Base-by-base conservation (phyloP, 2,329 filamentous ascomycete species). In the Colletotrichum scovillei region DNA sequence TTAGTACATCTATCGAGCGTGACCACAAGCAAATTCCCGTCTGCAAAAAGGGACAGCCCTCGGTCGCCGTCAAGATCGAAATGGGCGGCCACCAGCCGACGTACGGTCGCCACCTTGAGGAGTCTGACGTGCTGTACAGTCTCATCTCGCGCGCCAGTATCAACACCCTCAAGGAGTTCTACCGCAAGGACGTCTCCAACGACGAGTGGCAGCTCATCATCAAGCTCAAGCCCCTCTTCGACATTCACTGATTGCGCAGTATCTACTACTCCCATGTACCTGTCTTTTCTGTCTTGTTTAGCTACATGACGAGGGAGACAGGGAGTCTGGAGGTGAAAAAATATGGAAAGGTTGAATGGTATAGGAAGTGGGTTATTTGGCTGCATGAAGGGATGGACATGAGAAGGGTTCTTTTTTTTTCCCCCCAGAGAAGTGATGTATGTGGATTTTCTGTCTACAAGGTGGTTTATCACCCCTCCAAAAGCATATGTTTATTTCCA, bases 11-110 rank as follows among this genome's bases (percentile, higher is more conserved):
- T 2, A 99, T 99, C 80, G 96, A 99, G 84, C 93, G 97, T 81
- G 97, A 99, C 78, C 97, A 99, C 90, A 99, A 99, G 87, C 92
- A 97, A 76, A 92, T 99, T 77, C 90, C 89, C 11, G 89, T 98
- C 71, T 97, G 95, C 87, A 99, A 99, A 85, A 96, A 95, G 86
- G 96, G 96, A 65, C 94, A 97, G 81, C 97, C 97, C n/a, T 97
- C 95, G 1, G 97, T 99, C 11, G 97, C 97, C 24, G 89, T 99
- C 87, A 99, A 99, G 89, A 97, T 99, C 79, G 97, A 99, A 86
- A 92, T 92, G 90, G 96, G 95, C 67, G 86, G 92, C 72, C 94
- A 96, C 82, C 97, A 99, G 86, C 97, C 97, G 19, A 91, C 93
- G 72, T 99, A 99, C 81, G 97, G 97, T 72, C 93, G 97, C 74